Base-by-base conservation (phyloP, 2,329 filamentous ascomycete species). In the Didymella arachidicola region DNA sequence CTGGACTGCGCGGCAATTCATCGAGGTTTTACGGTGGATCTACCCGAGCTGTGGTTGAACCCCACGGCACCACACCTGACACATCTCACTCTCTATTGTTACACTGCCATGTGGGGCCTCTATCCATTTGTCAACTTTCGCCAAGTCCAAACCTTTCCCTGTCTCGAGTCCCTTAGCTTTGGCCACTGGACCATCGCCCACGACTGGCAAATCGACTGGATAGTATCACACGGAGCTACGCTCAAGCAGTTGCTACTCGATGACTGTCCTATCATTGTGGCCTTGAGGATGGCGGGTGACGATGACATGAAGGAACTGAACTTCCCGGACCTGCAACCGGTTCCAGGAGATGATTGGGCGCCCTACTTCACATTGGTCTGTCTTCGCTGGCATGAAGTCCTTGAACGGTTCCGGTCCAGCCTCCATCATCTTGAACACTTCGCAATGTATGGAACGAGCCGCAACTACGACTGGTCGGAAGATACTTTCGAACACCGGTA, bases 141-240 rank as follows among this genome's bases (percentile, higher is more conserved):
- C 26, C 10, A 51, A 3, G 32, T 81, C 57, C 59, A 53, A 65
- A 44, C 48, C 11, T 79, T 82, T 29, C 79, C 79, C 0, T 66
- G 72, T 1, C 74, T 83, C 2, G 72, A 74, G 32, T 70, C 75
- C 0, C 71, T 83, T 0, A 68, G 73, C 0, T 61, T 84, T 0
- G 79, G 79, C 0, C 77, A 76, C 1, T 79, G 76, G 16, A 71
- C 75, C 2, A 81, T 84, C 44, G 72, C 74, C 7, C 75, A 82
- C 38, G 76, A 81, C 19, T 78, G 76, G 71, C 81, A 83, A 53
- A 64, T 82, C 0, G 77, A 79, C 8, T 83, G 81, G 81, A 76
- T 84, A 5, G 53, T 79, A 0, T 74, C 73, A 0, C 70, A 83
- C 3, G 71, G 64, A 4, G 14, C 58, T 0, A 80, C 79, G 0